A percentile compares a stretch with the other conserved stretches of the same genome.
phyloP scores from a whole-genome alignment of 2,329 filamentous ascomycete genomes.

The Fusarium staphyleae region DNA sequence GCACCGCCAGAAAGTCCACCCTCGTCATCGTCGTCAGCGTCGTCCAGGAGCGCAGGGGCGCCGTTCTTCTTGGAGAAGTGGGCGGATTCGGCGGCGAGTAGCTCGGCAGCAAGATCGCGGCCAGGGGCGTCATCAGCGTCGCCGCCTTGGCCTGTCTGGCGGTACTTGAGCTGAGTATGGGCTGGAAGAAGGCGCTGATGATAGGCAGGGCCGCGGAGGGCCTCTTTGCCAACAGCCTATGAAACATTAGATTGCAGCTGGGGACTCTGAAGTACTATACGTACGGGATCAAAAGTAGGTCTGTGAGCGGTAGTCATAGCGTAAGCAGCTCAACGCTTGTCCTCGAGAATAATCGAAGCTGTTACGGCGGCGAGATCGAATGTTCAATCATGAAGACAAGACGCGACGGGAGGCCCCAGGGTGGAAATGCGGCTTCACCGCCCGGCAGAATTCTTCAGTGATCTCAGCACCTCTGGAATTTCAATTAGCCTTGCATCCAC shows the following conservation, averaged over 20 bases:
- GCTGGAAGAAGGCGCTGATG: constrained; percentile 95
- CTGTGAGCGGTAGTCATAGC: constrained; percentile 74
- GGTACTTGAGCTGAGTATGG: constrained; percentile 89
- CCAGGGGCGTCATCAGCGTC: constrained; percentile 71
- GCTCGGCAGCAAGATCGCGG: constrained; percentile 87
- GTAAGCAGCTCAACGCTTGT: constrained; percentile 8
- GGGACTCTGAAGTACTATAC: constrained; percentile 32
- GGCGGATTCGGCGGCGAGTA: constrained; percentile 85
- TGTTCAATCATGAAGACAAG: constrained; percentile 2
- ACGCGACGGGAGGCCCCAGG: no score
- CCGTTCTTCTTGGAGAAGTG: constrained; percentile 85
- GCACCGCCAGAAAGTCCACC: constrained; percentile 48
- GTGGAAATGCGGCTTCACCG: constrained; percentile 48
- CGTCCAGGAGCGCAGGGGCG: constrained; percentile 53
- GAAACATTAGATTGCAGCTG: constrained; percentile 37
- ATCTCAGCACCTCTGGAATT: constrained; percentile 27
- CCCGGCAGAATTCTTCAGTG: constrained; percentile 56
- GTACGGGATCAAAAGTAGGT: constrained; percentile 94
- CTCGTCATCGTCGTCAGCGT: constrained; percentile 59
- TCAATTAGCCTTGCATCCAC: background rate
- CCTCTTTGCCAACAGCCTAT: constrained; percentile 91
- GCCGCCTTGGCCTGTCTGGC: constrained; percentile 87
- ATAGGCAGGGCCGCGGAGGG: constrained; percentile 89
- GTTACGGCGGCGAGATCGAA: background rate
- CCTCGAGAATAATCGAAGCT: background rate